Conservation (phyloP, 116 monocot genomes). For the Phalaenopsis hybrid region DNA sequence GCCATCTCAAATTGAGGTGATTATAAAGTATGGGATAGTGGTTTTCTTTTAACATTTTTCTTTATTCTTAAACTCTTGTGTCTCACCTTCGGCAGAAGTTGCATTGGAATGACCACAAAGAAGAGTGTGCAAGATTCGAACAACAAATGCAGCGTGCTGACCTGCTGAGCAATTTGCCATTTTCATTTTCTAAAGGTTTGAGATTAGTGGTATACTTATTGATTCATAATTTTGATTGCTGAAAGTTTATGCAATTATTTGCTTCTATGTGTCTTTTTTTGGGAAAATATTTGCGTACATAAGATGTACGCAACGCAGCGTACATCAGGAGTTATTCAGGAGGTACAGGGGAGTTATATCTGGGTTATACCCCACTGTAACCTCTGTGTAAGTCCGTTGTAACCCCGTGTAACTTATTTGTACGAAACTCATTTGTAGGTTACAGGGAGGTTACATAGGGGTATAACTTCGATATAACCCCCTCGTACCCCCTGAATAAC, state of each 20-base stretch:
- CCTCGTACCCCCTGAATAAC: too few species aligned
- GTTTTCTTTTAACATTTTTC: not conserved
- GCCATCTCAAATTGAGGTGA: not conserved
- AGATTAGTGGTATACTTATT: conserved; percentile 23
- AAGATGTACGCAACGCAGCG: too few species aligned
- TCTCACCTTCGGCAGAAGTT: conserved; percentile 29
- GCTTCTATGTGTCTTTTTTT: not conserved
- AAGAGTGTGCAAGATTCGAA: conserved; percentile 65
- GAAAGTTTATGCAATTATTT: not conserved
- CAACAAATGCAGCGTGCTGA: conserved; percentile 59
- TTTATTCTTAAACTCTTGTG: not conserved
- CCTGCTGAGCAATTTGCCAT: conserved; percentile 59
- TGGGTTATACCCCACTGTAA: too few species aligned
- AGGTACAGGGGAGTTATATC: too few species aligned
- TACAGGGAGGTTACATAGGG: too few species aligned
- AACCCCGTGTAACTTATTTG: too few species aligned
- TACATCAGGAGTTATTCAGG: too few species aligned
- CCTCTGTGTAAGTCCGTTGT: too few species aligned
- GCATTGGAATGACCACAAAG: conserved; percentile 81
- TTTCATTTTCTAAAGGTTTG: conserved; percentile 41
- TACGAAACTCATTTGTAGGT: too few species aligned
- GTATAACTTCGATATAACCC: too few species aligned
- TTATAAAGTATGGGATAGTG: not conserved
- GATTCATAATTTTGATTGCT: not conserved
- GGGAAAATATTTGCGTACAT: too few species aligned